Evolutionary conservation across 345 rosid genomes (phyloP).

Genomic region (Eucalyptus marginata): DNA sequence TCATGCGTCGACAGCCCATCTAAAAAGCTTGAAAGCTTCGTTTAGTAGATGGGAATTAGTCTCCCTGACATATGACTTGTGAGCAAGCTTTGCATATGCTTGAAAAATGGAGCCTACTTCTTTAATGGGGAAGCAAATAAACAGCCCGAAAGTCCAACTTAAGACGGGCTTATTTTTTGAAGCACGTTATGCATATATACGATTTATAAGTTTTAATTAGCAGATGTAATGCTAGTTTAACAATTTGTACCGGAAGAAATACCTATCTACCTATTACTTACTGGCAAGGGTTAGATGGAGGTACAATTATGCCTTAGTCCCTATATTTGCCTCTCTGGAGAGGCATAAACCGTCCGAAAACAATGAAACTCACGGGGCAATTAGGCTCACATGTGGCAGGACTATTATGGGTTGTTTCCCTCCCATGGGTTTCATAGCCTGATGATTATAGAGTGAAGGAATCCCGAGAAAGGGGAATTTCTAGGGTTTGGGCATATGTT

Average conservation of each 20-base stretch:
- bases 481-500: conserved; percentile 55
- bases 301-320: background rate
- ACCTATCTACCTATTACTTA: background rate
- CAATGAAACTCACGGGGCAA: background rate
- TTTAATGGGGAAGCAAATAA: background rate
- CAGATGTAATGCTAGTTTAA: background rate
- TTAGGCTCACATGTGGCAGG: conserved; percentile 1
- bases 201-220: background rate
- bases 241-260: background rate
- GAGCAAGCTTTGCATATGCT: background rate
- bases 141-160: background rate
- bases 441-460: conserved; percentile 28
- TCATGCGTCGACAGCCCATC: background rate
- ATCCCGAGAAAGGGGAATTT: conserved; percentile 62
- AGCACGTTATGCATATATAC: background rate
- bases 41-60: background rate
- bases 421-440: background rate
- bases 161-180: background rate
- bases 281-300: background rate
- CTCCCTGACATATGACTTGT: background rate
- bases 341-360: conserved; percentile 9
- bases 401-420: background rate
- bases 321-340: background rate
- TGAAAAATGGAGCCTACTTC: background rate
- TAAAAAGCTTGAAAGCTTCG: background rate